Percentiles rank a stretch among this genome's conserved stretches.
phyloP scores from a whole-genome alignment of 2,329 filamentous ascomycete genomes.

The Pestalotiopsis sp. region DNA sequence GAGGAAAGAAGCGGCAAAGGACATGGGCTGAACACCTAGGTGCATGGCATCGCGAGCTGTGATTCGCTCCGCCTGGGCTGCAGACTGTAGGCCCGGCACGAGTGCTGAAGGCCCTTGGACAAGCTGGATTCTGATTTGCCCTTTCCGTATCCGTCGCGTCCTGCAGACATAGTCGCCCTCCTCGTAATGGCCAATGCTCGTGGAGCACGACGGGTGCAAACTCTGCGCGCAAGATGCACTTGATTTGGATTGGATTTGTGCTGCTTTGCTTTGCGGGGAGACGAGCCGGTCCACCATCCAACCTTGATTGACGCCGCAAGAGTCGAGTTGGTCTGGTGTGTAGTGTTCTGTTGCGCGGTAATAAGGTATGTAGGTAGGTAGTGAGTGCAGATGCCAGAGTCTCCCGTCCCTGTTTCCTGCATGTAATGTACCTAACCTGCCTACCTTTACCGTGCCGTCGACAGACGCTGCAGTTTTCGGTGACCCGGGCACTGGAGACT shows the following conservation, averaged over 20 bases:
- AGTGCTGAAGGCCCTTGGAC: conserved; percentile 9
- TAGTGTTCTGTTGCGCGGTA: no score
- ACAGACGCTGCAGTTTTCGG: background rate
- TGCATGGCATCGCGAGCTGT: background rate
- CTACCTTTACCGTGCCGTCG: background rate
- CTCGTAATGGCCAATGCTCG: conserved; percentile 8
- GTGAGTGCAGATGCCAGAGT: background rate
- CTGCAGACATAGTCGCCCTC: conserved; percentile 4
- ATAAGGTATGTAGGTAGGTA: no score
- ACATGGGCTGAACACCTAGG: background rate
- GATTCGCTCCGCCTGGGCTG: conserved; percentile 8
- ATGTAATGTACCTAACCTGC: background rate
- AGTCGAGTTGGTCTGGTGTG: background rate
- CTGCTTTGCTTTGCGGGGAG: background rate
- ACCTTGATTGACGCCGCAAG: background rate
- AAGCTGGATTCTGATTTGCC: conserved; percentile 17
- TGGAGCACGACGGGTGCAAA: conserved; percentile 9
- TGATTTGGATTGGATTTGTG: background rate
- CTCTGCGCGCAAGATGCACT: conserved; percentile 1
- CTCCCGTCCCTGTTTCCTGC: background rate
- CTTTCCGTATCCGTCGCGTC: conserved; percentile 1
- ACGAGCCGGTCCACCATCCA: no score
- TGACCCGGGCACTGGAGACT: background rate
- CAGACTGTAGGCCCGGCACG: conserved; percentile 12
- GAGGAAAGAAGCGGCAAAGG: background rate